phyloP scores from a whole-genome alignment of 768 basidiomycete genomes.

The Mycena chlorophos region DNA sequence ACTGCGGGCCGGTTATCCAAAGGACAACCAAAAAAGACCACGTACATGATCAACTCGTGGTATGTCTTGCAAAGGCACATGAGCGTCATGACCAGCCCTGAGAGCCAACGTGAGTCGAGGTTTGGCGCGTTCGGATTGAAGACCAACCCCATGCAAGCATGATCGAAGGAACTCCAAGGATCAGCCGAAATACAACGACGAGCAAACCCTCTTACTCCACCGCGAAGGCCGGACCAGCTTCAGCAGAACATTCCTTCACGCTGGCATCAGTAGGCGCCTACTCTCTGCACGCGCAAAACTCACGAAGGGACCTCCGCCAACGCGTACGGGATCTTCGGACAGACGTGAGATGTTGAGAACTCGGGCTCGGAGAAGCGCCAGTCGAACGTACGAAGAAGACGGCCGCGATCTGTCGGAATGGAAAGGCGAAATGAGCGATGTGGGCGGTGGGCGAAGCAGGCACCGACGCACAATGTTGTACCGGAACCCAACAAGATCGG shows the following conservation, averaged over 20 bases:
- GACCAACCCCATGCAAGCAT: constrained; percentile 30
- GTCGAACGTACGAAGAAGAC: constrained; percentile 29
- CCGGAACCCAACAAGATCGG: constrained; percentile 25
- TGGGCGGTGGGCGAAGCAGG: neutral
- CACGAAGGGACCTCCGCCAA: constrained; percentile 32
- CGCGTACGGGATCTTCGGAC: constrained; percentile 27
- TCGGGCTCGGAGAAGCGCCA: neutral
- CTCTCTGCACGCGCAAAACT: neutral
- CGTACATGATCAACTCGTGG: constrained; percentile 26
- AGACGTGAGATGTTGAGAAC: neutral
- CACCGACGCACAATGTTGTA: constrained; percentile 28
- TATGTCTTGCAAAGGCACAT: constrained; percentile 31
- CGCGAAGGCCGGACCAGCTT: constrained; percentile 29
- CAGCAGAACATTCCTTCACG: constrained; percentile 26
- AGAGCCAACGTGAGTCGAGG: neutral
- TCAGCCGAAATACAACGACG: neutral
- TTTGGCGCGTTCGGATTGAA: neutral
- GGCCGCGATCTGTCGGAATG: constrained; percentile 21
- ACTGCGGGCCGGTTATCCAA: constrained; percentile 18
- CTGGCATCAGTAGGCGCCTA: neutral
- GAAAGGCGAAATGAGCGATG: neutral
- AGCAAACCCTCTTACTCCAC: constrained; percentile 25
- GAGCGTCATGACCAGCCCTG: constrained; percentile 31
- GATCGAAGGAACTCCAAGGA: constrained; percentile 24
- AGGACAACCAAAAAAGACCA: neutral